Evolutionary conservation across 805 yeast species (phyloP).

Genomic region (Candida adriatica): DNA sequence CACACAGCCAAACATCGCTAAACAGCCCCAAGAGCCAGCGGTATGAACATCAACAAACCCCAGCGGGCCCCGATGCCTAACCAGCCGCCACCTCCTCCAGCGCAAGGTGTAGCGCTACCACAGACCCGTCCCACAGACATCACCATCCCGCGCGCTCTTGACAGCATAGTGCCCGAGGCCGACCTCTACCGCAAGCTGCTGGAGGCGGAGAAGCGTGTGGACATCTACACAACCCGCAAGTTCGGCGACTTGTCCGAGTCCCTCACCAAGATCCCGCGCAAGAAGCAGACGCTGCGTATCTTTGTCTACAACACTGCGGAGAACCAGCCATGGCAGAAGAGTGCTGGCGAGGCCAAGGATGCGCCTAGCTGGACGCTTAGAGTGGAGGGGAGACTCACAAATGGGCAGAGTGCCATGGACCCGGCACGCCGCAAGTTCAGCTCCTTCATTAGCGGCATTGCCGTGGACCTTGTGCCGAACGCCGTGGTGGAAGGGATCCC

Average conservation of each 20-base stretch:
- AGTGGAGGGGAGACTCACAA: conserved; percentile 78
- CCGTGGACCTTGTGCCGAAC: conserved; percentile 57
- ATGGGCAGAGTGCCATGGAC: conserved; percentile 36
- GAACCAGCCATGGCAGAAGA: conserved; percentile 96
- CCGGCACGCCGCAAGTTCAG: conserved; percentile 58
- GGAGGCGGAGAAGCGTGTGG: conserved; percentile 79
- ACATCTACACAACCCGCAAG: conserved; percentile 75
- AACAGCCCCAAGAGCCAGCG: too few species aligned
- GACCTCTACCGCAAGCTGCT: conserved; percentile 60
- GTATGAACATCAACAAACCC: too few species aligned
- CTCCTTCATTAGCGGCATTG: conserved; percentile 73
- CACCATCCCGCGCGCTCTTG: conserved; percentile 40
- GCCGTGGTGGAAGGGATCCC: conserved; percentile 2
- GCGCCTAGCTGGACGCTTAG: conserved; percentile 77
- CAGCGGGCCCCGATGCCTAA: not conserved
- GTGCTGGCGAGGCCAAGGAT: conserved; percentile 21
- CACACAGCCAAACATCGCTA: too few species aligned
- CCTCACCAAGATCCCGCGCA: conserved; percentile 34
- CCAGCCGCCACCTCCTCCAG: conserved; percentile 14
- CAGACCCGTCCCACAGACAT: conserved; percentile 45
- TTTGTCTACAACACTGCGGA: conserved; percentile 76
- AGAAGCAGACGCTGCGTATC: conserved; percentile 63
- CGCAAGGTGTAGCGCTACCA: conserved; percentile 14
- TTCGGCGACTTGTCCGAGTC: conserved; percentile 78
- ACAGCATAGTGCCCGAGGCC: conserved; percentile 57